Conservation (phyloP, 2,329 filamentous ascomycete genomes). For the Scedosporium apiospermum region DNA sequence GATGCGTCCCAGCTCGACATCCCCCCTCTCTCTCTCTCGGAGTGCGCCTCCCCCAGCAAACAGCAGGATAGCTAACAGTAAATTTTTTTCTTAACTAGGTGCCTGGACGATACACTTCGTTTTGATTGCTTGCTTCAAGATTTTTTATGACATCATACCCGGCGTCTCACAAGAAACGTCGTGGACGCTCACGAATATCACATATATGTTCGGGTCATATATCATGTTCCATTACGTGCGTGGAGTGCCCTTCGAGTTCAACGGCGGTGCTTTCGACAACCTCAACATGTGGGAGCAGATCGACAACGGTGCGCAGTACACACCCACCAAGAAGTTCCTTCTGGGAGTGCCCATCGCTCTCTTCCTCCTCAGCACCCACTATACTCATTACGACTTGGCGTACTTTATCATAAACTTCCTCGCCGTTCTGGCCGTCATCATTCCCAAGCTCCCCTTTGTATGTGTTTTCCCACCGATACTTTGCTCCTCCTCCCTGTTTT, state of each 20-base stretch:
- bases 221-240: slow-evolving; percentile 99
- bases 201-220: slow-evolving; percentile 98
- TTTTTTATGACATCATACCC: slow-evolving; percentile 93
- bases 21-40: background rate
- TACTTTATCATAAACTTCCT: slow-evolving; percentile 98
- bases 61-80: background rate
- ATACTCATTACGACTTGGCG: slow-evolving; percentile 93
- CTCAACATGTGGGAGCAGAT: slow-evolving; percentile 99
- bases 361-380: slow-evolving; percentile 95
- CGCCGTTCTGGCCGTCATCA: slow-evolving; percentile 83
- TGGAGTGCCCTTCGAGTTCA: slow-evolving; percentile 97
- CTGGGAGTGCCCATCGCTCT: slow-evolving; percentile 88
- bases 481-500: background rate
- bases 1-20: background rate
- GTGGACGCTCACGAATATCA: slow-evolving; percentile 97
- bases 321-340: slow-evolving; percentile 95
- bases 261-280: slow-evolving; percentile 96
- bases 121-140: slow-evolving; percentile 83
- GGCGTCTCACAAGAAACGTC: slow-evolving; percentile 96
- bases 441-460: slow-evolving; percentile 93
- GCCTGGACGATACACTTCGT: slow-evolving; percentile 98
- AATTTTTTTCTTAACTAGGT: slow-evolving; percentile 41
- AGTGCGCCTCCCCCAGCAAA: background rate
- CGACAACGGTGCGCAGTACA: slow-evolving; percentile 97
- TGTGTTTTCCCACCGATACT: slow-evolving; percentile 26